phyloP scores from a whole-genome alignment of 2,329 filamentous ascomycete genomes.

The Aquanectria penicillioides region DNA sequence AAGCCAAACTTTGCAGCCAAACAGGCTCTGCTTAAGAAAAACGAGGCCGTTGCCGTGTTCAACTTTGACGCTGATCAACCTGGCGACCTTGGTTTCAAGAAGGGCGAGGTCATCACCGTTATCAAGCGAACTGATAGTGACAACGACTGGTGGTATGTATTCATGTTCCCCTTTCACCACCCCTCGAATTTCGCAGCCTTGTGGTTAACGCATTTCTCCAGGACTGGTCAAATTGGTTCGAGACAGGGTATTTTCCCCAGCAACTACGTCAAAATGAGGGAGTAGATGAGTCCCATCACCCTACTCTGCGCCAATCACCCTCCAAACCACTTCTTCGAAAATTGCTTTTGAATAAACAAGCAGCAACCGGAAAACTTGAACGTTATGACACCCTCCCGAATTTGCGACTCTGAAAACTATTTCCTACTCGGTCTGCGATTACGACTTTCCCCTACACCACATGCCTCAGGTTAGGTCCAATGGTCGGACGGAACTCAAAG shows the following conservation, averaged over 20 bases:
- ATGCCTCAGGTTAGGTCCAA: neutral
- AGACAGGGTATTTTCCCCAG: conserved; percentile 94
- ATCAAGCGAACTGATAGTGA: conserved; percentile 93
- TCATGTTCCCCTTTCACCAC: neutral
- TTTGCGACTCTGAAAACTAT: neutral
- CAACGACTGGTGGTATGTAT: conserved; percentile 89
- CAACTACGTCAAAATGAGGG: conserved; percentile 76
- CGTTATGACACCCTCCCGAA: neutral
- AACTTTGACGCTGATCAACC: conserved; percentile 95
- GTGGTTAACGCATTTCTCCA: conserved; percentile 42
- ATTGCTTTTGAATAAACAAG: neutral
- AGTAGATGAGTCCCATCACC: conserved; percentile 45
- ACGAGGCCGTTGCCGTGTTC: conserved; percentile 90
- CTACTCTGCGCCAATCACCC: neutral
- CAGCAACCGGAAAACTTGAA: neutral
- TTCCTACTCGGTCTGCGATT: neutral
- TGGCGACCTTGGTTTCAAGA: conserved; percentile 94
- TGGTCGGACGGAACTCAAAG: neutral
- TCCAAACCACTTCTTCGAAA: neutral
- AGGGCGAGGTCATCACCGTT: conserved; percentile 95
- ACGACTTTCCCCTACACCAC: neutral
- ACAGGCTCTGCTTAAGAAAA: conserved; percentile 68
- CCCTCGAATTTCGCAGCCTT: neutral
- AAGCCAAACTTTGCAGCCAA: conserved; percentile 81
- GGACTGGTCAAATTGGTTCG: conserved; percentile 88